Percentiles rank a stretch among this genome's conserved stretches.
phyloP scores from a whole-genome alignment of 2,329 filamentous ascomycete genomes.

The Ascochyta lentis region DNA sequence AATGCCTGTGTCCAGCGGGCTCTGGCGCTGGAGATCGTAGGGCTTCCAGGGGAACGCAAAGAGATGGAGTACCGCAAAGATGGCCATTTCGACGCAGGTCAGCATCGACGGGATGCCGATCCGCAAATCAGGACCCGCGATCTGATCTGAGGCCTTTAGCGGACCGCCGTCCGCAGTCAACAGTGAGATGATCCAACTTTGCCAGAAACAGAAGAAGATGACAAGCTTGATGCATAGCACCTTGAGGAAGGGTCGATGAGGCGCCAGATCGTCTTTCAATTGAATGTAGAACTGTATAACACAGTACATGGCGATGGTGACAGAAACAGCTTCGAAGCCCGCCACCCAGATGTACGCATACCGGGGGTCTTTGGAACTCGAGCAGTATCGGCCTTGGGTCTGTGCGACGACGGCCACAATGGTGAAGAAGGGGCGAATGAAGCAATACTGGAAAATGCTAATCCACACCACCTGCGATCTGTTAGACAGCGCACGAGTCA shows the following conservation, averaged over 20 bases:
- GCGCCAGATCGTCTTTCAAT: conserved; percentile 69
- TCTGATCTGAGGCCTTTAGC: conserved; percentile 65
- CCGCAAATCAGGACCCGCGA: conserved; percentile 78
- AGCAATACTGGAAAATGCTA: conserved; percentile 84
- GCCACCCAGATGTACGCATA: conserved; percentile 88
- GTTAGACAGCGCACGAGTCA: conserved; percentile 25
- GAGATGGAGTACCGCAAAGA: conserved; percentile 78
- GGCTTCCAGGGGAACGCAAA: conserved; percentile 82
- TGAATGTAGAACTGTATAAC: conserved; percentile 87
- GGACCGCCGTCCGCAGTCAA: conserved; percentile 67
- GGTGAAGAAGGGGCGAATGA: conserved; percentile 80
- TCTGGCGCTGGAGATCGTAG: conserved; percentile 59
- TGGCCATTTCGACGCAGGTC: conserved; percentile 83
- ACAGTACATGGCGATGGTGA: conserved; percentile 87
- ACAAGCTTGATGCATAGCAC: conserved; percentile 87
- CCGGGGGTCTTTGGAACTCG: conserved; percentile 75
- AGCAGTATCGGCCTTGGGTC: conserved; percentile 74
- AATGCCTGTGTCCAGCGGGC: conserved; percentile 29
- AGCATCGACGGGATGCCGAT: conserved; percentile 80
- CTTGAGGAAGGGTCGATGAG: conserved; percentile 78
- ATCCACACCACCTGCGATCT: conserved; percentile 72
- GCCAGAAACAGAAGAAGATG: conserved; percentile 92
- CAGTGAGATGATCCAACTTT: conserved; percentile 66
- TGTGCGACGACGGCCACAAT: conserved; percentile 77
- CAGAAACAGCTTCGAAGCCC: conserved; percentile 72